These are phyloP conservation scores for Angophora floribunda DNA, from an alignment of 345 rosid species.

Conservation along the genomic window DNA sequence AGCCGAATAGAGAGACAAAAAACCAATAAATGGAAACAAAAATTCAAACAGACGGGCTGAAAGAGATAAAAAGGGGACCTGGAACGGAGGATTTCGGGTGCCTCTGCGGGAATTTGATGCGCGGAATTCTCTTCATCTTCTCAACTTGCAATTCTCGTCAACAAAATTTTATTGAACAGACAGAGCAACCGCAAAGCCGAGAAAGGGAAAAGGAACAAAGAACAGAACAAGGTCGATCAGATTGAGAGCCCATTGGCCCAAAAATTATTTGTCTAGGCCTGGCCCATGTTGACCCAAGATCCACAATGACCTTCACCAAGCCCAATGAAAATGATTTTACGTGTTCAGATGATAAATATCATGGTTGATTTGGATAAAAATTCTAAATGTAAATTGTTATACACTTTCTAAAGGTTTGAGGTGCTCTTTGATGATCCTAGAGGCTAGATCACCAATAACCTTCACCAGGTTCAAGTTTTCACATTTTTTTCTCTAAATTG, in stretches of 20 bases:
- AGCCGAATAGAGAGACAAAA: neutral
- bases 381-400: neutral
- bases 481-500: neutral
- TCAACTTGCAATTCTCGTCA: neutral
- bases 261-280: neutral
- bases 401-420: neutral
- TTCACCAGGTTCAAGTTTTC: neutral
- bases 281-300: neutral
- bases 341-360: neutral
- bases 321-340: neutral
- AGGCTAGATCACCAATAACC: neutral
- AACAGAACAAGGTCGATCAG: neutral
- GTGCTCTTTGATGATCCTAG: neutral
- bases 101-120: slow-evolving; percentile 64
- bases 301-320: neutral
- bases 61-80: neutral
- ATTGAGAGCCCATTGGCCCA: neutral
- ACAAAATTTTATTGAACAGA: neutral
- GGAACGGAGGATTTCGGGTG: slow-evolving; percentile 22
- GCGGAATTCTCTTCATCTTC: slow-evolving; percentile 52
- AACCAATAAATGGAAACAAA: neutral
- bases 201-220: neutral
- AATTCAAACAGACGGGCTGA: neutral
- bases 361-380: neutral
- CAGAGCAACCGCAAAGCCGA: neutral